phyloP scores from a whole-genome alignment of 305 asterid species.

The Withania somnifera region DNA sequence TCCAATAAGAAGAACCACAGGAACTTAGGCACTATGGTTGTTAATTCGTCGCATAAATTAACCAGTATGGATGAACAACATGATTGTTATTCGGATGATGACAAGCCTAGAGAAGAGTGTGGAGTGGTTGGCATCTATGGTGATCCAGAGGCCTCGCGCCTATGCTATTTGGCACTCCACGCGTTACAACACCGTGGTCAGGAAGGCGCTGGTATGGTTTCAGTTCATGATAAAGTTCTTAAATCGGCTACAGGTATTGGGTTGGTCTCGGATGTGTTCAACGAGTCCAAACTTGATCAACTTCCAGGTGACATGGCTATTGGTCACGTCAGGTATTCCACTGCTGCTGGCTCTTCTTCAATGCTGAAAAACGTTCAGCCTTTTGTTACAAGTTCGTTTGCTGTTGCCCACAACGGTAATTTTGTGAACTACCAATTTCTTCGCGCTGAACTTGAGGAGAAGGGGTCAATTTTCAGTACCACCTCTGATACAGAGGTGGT shows the following conservation, averaged over 20 bases:
- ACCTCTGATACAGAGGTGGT: conserved; percentile 14
- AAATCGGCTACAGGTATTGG: conserved; percentile 54
- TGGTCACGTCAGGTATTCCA: conserved; percentile 54
- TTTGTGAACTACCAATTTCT: conserved; percentile 15
- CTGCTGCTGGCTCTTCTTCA: conserved; percentile 52
- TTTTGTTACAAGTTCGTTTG: conserved; percentile 11
- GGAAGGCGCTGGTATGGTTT: conserved; percentile 38
- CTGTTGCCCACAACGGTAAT: conserved; percentile 21
- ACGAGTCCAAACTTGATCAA: conserved; percentile 32
- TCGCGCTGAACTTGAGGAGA: conserved; percentile 11
- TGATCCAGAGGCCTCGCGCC: conserved; percentile 57
- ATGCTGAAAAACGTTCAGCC: conserved; percentile 31
- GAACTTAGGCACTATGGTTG: background rate
- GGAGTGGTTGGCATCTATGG: conserved; percentile 64
- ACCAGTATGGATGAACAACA: background rate
- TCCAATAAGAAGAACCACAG: background rate
- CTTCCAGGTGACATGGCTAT: conserved; percentile 51
- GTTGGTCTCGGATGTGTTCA: conserved; percentile 53
- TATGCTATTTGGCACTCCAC: conserved; percentile 48
- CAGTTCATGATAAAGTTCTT: conserved; percentile 19
- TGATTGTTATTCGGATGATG: conserved; percentile 9
- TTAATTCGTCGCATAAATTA: background rate
- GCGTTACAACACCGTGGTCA: conserved; percentile 70
- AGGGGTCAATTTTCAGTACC: conserved; percentile 16
- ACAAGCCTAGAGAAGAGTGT: conserved; percentile 56